Percentiles rank a stretch among this genome's conserved stretches.
phyloP scores from a whole-genome alignment of 345 rosid species.

The Fremontodendron californicum region DNA sequence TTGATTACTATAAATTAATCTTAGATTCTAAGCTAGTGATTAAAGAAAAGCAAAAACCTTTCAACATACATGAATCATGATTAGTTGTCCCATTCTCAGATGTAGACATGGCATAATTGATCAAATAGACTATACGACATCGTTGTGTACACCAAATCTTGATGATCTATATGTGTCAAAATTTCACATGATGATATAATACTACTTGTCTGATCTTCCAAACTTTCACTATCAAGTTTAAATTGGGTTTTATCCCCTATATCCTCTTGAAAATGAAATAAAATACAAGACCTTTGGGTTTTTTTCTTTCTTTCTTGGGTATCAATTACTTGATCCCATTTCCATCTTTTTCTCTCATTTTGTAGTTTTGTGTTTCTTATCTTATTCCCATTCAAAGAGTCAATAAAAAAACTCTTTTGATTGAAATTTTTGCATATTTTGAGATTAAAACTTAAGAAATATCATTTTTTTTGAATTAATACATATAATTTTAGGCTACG shows the following conservation, averaged over 20 bases:
- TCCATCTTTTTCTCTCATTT: not conserved
- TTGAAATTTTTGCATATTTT: not conserved
- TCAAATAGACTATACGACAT: not conserved
- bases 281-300: not conserved
- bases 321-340: not conserved
- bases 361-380: not conserved
- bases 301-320: not conserved
- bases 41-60: not conserved
- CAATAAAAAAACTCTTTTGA: not conserved
- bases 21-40: conserved; percentile 10
- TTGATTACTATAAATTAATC: not conserved
- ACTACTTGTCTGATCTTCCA: not conserved
- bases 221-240: conserved; percentile 14
- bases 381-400: not conserved
- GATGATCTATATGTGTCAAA: not conserved
- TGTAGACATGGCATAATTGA: conserved; percentile 9
- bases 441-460: not conserved
- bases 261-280: not conserved
- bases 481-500: too few species aligned
- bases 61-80: conserved; percentile 9
- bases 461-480: not conserved
- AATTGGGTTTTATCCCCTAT: not conserved
- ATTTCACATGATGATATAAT: not conserved
- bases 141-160: not conserved
- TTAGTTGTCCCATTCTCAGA: conserved; percentile 1